Percentiles rank a stretch among this genome's conserved stretches.
Conservation (phyloP, 2,329 filamentous ascomycete species). For the Blastomyces percursus region DNA sequence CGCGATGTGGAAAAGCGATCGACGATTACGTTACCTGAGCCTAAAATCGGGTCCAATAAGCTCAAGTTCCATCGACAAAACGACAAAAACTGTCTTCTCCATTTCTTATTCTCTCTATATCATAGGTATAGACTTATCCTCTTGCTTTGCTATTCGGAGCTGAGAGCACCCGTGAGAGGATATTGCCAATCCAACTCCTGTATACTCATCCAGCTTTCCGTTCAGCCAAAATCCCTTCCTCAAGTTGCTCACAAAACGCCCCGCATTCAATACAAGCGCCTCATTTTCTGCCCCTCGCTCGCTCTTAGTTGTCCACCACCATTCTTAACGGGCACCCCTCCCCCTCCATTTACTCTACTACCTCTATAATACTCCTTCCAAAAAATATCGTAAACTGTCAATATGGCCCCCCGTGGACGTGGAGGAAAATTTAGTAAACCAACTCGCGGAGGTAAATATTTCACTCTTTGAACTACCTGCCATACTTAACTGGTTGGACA, state of each 20-base stretch:
- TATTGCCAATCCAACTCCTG: neutral
- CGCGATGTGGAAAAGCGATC: too few relatives aligned
- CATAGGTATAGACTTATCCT: neutral
- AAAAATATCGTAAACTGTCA: slow-evolving; percentile 10
- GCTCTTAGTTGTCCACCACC: neutral
- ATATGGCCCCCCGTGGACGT: slow-evolving; percentile 52
- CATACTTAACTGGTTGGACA: neutral
- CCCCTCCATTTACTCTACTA: neutral
- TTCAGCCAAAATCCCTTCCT: neutral
- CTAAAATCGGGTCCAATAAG: too few relatives aligned
- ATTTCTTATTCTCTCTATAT: neutral
- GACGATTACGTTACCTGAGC: too few relatives aligned
- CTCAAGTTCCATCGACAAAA: too few relatives aligned
- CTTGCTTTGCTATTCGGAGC: neutral
- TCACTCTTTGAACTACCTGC: neutral
- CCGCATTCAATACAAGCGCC: slow-evolving; percentile 10
- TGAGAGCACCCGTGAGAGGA: neutral
- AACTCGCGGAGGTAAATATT: slow-evolving; percentile 65
- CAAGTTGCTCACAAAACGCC: slow-evolving; percentile 4
- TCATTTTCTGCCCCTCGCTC: slow-evolving; percentile 10
- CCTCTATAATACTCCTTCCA: slow-evolving; percentile 5
- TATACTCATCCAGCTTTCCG: neutral
- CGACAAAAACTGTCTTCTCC: too few relatives aligned
- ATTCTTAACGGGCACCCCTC: neutral
- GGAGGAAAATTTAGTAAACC: slow-evolving; percentile 93